Conservation (phyloP, 2,329 filamentous ascomycete genomes). For the Xylariaceae sp. region DNA sequence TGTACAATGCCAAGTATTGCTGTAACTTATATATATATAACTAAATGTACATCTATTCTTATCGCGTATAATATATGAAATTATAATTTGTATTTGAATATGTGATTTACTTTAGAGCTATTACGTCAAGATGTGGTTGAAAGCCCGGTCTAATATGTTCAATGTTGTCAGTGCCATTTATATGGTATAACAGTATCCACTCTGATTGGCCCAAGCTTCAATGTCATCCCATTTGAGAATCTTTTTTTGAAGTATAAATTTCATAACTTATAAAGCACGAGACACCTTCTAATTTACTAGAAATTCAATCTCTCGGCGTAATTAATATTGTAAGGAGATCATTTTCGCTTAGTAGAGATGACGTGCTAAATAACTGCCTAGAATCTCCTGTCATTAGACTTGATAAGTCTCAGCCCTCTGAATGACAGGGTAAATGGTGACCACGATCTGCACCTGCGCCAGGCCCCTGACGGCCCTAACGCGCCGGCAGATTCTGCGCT, state of each 20-base stretch:
- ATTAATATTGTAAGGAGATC: neutral
- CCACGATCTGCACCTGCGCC: conserved; percentile 23
- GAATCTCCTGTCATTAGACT: neutral
- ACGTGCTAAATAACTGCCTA: neutral
- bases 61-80: conserved; percentile 6
- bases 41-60: conserved; percentile 20
- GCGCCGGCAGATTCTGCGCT: conserved; percentile 8
- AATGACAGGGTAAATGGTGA: conserved; percentile 21
- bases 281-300: neutral
- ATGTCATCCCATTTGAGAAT: conserved; percentile 17
- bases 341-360: neutral
- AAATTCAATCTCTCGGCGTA: neutral
- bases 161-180: neutral
- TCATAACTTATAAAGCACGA: conserved; percentile 3
- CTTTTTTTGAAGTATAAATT: conserved; percentile 14
- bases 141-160: neutral
- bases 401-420: neutral
- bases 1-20: conserved; percentile 20
- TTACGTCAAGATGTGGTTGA: neutral
- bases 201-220: conserved; percentile 28
- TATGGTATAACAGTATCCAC: neutral
- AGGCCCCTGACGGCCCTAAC: conserved; percentile 21
- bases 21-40: conserved; percentile 27
- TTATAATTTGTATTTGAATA: conserved; percentile 11
- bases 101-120: neutral